A percentile compares a stretch with the other conserved stretches of the same genome.
Conservation (phyloP, 352 stramenopile species). For the Pythium monospermum region DNA sequence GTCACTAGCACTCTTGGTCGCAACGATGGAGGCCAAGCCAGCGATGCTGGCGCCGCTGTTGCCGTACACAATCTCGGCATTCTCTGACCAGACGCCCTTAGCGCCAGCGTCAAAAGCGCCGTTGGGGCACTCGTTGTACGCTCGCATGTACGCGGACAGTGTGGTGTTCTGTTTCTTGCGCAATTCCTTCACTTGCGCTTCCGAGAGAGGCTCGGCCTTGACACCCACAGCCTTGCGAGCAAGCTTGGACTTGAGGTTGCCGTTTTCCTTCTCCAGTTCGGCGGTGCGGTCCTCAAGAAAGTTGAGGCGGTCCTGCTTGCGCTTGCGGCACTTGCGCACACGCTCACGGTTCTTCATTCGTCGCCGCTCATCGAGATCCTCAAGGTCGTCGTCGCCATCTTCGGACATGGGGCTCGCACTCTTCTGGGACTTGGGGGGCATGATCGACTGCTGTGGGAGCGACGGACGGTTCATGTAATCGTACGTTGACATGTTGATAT, state of each 20-base stretch:
- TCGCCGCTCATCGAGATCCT: conserved; percentile 79
- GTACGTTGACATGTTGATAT: conserved; percentile 82
- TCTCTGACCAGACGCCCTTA: conserved; percentile 48
- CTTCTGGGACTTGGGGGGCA: conserved; percentile 22
- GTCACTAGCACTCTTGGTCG: conserved; percentile 51
- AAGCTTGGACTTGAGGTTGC: conserved; percentile 67
- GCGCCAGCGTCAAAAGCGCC: conserved; percentile 51
- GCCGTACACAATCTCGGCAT: conserved; percentile 69
- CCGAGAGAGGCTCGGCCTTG: conserved; percentile 41
- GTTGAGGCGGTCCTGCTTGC: conserved; percentile 85
- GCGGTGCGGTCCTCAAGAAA: conserved; percentile 81
- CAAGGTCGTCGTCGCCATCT: conserved; percentile 48
- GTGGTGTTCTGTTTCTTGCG: conserved; percentile 81
- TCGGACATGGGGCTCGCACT: conserved; percentile 67
- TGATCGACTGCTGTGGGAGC: conserved; percentile 38
- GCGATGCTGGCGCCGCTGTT: conserved; percentile 34
- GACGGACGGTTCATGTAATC: conserved; percentile 77
- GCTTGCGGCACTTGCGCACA: conserved; percentile 86
- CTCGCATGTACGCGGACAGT: conserved; percentile 59
- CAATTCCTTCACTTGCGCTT: conserved; percentile 64
- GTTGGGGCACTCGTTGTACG: conserved; percentile 59
- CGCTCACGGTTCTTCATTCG: conserved; percentile 88
- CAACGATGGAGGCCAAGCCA: conserved; percentile 55
- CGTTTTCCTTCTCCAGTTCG: conserved; percentile 83
- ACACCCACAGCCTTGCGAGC: conserved; percentile 38